Percentiles rank a stretch among this genome's conserved stretches.
These are phyloP conservation scores for Euphorbia tirucalli DNA, from an alignment of 345 rosid genomes.

Conservation along the genomic window DNA sequence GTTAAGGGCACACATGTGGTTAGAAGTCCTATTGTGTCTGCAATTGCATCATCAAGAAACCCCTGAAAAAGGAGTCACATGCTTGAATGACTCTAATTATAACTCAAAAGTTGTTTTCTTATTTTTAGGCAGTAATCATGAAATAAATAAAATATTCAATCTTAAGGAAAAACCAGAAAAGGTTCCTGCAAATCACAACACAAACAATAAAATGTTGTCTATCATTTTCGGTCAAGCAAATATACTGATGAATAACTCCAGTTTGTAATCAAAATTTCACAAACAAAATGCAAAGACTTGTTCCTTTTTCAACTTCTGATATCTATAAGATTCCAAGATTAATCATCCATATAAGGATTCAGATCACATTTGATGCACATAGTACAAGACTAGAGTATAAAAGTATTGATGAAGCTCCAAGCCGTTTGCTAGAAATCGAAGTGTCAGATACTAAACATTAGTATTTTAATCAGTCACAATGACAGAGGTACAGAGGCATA, in stretches of 20 bases:
- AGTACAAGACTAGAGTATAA: background rate
- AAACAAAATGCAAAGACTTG: background rate
- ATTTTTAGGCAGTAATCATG: too few relatives aligned
- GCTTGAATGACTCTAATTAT: too few relatives aligned
- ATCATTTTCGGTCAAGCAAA: background rate
- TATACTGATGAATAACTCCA: background rate
- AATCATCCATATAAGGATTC: background rate
- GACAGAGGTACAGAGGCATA: constrained; percentile 9
- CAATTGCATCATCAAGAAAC: constrained; percentile 26
- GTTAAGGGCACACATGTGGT: constrained; percentile 36
- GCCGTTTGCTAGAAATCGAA: background rate
- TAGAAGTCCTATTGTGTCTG: constrained; percentile 48
- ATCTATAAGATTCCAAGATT: background rate
- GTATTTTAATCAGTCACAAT: constrained; percentile 4
- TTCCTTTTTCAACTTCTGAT: too few relatives aligned
- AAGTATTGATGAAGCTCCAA: background rate
- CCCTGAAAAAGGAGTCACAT: background rate
- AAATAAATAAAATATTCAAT: too few relatives aligned
- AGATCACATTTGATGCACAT: background rate
- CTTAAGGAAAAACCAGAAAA: too few relatives aligned
- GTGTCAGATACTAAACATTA: background rate
- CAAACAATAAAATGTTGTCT: background rate
- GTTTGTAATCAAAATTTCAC: background rate
- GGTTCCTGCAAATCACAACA: too few relatives aligned
- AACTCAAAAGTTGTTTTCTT: too few relatives aligned